Base-by-base conservation (phyloP, 169 alveolate genomes). In the Plasmodium vivax region DNA sequence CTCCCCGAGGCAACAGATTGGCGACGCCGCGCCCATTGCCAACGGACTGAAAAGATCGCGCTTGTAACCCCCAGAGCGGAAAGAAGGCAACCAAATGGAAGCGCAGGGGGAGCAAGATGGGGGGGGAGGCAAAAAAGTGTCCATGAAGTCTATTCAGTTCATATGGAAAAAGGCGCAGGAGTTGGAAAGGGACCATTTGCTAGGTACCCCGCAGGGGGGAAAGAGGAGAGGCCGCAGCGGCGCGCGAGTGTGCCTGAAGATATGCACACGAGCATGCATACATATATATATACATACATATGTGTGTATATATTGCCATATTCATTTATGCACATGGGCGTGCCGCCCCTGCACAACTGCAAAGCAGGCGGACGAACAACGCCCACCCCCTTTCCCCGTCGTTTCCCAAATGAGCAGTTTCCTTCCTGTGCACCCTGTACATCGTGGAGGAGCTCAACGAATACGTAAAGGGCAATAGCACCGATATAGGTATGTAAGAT, bases 161-260 rank as follows among this genome's bases (percentile, higher is more conserved):
- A 73, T 92, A 82, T 71, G 83, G 84, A 81, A 92, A 47, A 92
- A 92, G 58, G 73, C 95, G 6, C 92, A 92, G 38, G 95, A 92
- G 54, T 58, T 92, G 34, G 95, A 92, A 47, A 92, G 58, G 56
- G 80, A 92, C 43, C 95, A 92, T 71, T 72, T 74, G 58, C 75
- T 92, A 92, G 85, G 95, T 92, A 90, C 32, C 56, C 80, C 43
- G 4, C 34, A 36, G 38, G 45, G 72, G 38, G 34, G 23, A 51
- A 51, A 51, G 8, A 51, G 38, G 23, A 23, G 12, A 68, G 43
- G 77, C n/a, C 38, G 38, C 38, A 51, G 62, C 62, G 62, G 62
- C 23, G 12, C 62, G 62, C 6, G 62, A 51, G 14, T 51, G 38
- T 68, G 77, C 77, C 32, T 68, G 38, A 82, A 82, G 12, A 32